Base-by-base conservation (phyloP, 805 yeast species). In the Zygotorulaspora danielsina region DNA sequence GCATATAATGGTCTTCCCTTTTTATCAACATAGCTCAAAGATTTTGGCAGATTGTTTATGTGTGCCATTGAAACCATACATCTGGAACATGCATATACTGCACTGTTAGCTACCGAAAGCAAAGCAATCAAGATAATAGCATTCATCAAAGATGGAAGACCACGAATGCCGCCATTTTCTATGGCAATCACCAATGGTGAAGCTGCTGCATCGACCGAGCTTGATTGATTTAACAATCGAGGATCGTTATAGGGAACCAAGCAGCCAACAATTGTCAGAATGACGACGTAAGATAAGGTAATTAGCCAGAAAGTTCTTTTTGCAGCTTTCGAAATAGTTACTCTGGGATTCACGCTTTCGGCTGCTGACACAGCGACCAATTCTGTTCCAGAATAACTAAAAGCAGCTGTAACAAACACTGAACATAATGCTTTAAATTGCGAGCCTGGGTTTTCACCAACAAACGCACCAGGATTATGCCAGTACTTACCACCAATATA, bases 231-330 rank as follows among this genome's bases (percentile, higher is more conserved):
- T 20, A 75, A 54, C 38, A 81, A 67, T 36, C 72, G 64, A 8
- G 59, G 45, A 44, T 76, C 73, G 41, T 65, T 65, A 55, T 68
- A 78, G 11, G 86, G 84, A 27, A 84, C 90, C 42, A 85, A 67
- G 51, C 83, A 76, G 30, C 88, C 82, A 51, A 70, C 75, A 49
- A 72, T 68, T 41, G 64, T 78, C 57, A 64, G 73, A 45, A 79
- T 69, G 8, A 72, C 65, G 58, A 85, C 69, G 65, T 85, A 85
- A 57, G 84, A 84, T 49, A 82, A 60, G 11, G 79, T 65, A 41
- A 84, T 79, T 64, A 93, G 73, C 89, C 90, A 84, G 65, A 85
- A 82, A 3, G 83, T 86, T 65, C 84, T 89, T 62, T 83, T 84
- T 43, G 81, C 76, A 30, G 90, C 89, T 36, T 72, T 71, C 25